These are phyloP conservation scores for Verbascum thapsus DNA, from an alignment of 257 asterid species.

Conservation along the genomic window DNA sequence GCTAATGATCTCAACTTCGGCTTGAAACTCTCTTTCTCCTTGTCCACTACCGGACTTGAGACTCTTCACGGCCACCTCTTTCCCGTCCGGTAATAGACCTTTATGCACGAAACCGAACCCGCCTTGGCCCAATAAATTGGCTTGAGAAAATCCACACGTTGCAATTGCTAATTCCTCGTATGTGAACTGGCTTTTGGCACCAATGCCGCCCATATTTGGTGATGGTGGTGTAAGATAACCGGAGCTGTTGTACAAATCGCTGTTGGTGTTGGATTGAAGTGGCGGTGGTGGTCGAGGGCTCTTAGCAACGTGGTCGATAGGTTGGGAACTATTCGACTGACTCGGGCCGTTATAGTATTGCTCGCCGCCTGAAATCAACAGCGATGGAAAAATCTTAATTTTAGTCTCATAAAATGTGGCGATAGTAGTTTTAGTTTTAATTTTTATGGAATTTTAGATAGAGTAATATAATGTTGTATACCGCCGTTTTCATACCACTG, in stretches of 20 bases:
- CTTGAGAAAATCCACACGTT: slow-evolving; percentile 62
- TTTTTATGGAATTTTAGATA: no score
- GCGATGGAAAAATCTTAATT: no score
- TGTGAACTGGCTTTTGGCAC: slow-evolving; percentile 58
- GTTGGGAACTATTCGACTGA: slow-evolving; percentile 29
- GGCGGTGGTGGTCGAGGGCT: slow-evolving; percentile 44
- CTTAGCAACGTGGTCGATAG: slow-evolving; percentile 33
- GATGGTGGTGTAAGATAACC: slow-evolving; percentile 19
- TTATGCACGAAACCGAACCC: slow-evolving; percentile 90
- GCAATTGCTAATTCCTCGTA: slow-evolving; percentile 73
- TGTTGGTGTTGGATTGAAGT: slow-evolving; percentile 31
- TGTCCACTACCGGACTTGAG: slow-evolving; percentile 90
- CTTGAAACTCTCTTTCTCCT: slow-evolving; percentile 93
- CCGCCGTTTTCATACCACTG: no score
- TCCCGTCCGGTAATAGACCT: slow-evolving; percentile 60
- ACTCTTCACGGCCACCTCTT: slow-evolving; percentile 81
- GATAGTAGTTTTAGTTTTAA: no score
- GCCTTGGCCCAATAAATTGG: slow-evolving; percentile 80
- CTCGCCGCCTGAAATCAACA: slow-evolving; percentile 43
- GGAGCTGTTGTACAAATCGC: slow-evolving; percentile 37
- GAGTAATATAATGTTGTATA: no score
- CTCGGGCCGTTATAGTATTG: slow-evolving; percentile 36
- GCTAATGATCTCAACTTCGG: slow-evolving; percentile 94
- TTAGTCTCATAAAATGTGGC: no score
- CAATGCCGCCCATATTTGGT: slow-evolving; percentile 39